A percentile compares a stretch with the other conserved stretches of the same genome.
These are phyloP conservation scores for Wickerhamomyces silvicola DNA, from an alignment of 805 yeast species.

Conservation along the genomic window DNA sequence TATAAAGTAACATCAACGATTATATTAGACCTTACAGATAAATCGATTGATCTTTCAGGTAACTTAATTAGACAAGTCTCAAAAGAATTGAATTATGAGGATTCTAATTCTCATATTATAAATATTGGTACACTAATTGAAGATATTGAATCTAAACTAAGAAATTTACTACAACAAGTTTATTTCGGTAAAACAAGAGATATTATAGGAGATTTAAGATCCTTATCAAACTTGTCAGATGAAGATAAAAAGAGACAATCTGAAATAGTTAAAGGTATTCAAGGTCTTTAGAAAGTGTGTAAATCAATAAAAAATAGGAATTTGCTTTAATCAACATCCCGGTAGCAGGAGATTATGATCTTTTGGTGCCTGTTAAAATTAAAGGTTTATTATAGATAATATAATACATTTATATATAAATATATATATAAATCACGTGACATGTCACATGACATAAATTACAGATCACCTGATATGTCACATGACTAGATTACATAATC, in stretches of 20 bases:
- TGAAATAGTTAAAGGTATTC: slow-evolving; percentile 31
- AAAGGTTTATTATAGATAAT: too few species aligned
- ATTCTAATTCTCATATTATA: slow-evolving; percentile 65
- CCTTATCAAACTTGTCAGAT: slow-evolving; percentile 16
- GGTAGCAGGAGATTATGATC: too few species aligned
- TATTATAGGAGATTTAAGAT: slow-evolving; percentile 66
- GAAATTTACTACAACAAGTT: slow-evolving; percentile 86
- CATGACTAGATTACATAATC: too few species aligned
- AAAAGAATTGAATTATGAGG: slow-evolving; percentile 36
- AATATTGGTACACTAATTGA: slow-evolving; percentile 84
- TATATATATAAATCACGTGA: too few species aligned
- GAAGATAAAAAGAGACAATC: slow-evolving; percentile 25
- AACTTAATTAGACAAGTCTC: slow-evolving; percentile 80
- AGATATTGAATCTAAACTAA: slow-evolving; percentile 78
- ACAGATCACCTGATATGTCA: too few species aligned
- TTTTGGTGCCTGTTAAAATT: too few species aligned
- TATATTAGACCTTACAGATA: slow-evolving; percentile 58
- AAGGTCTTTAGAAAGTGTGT: too few species aligned
- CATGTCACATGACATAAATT: too few species aligned
- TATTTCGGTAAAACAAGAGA: slow-evolving; percentile 94
- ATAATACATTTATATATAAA: too few species aligned
- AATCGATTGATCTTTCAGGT: slow-evolving; percentile 59
- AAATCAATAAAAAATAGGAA: too few species aligned
- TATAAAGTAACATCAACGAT: slow-evolving; percentile 86
- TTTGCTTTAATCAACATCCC: too few species aligned